Conservation (phyloP, 495 filamentous ascomycete species). For the Corynascus novoguineensis region DNA sequence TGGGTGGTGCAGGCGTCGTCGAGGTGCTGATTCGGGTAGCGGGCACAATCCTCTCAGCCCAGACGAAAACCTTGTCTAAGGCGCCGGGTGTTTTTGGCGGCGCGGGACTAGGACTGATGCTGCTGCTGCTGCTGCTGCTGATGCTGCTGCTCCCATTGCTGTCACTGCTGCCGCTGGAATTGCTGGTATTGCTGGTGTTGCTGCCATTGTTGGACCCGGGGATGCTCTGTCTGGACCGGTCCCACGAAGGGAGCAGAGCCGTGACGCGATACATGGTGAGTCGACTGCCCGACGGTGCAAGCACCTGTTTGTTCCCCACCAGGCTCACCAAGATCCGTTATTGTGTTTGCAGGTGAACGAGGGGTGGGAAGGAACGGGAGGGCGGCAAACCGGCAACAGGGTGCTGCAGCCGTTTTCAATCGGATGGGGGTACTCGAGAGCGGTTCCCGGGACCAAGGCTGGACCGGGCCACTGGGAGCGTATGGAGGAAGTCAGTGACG, state of each 20-base stretch:
- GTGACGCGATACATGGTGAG: slow-evolving; percentile 48
- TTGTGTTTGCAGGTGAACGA: not conserved
- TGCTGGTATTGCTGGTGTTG: slow-evolving; percentile 2
- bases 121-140: slow-evolving; percentile 5
- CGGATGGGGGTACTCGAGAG: not conserved
- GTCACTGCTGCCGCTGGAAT: no score
- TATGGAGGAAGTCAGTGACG: slow-evolving; percentile 11
- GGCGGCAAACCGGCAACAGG: not conserved
- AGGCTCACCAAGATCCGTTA: not conserved
- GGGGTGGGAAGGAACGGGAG: not conserved
- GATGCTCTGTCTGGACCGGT: slow-evolving; percentile 33
- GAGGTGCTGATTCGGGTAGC: slow-evolving; percentile 34
- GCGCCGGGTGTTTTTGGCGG: slow-evolving; percentile 25
- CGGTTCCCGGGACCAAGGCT: not conserved
- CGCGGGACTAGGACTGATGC: slow-evolving; percentile 11
- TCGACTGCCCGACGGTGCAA: slow-evolving; percentile 13
- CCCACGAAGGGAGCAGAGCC: slow-evolving; percentile 47
- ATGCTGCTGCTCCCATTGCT: slow-evolving; percentile 14
- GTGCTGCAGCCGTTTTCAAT: slow-evolving; percentile 9
- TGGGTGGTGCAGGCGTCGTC: slow-evolving; percentile 51
- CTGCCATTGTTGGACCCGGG: slow-evolving; percentile 14
- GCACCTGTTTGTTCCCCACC: slow-evolving; percentile 12
- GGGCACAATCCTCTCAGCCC: slow-evolving; percentile 42
- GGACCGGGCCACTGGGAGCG: slow-evolving; percentile 6
- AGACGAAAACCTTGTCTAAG: slow-evolving; percentile 42